Conservation (phyloP, 805 yeast species). For the Candida chauliodis region DNA sequence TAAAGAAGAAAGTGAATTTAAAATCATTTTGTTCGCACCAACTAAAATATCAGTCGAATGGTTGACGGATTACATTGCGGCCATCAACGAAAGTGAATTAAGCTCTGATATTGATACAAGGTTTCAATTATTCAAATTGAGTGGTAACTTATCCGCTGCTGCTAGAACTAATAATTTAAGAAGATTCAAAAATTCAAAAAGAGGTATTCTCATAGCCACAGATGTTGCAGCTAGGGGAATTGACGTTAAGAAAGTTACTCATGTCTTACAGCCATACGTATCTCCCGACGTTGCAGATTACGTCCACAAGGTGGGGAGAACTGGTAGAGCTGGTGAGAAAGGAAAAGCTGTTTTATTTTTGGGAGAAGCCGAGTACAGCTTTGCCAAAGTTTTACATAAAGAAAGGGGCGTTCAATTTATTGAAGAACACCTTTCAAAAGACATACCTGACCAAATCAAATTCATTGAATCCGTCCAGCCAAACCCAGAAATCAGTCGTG, state of each 20-base stretch:
- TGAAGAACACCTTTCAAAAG: conserved; percentile 37
- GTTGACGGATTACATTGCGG: conserved; percentile 39
- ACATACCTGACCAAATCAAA: conserved; percentile 22
- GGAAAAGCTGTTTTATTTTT: conserved; percentile 69
- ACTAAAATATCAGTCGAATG: conserved; percentile 68
- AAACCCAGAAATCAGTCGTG: conserved; percentile 19
- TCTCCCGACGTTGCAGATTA: conserved; percentile 74
- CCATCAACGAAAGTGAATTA: conserved; percentile 1
- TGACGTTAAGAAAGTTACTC: conserved; percentile 86
- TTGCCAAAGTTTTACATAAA: conserved; percentile 43
- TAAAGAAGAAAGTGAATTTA: conserved; percentile 45
- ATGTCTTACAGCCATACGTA: conserved; percentile 81
- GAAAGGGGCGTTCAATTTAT: conserved; percentile 54
- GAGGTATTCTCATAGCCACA: conserved; percentile 72
- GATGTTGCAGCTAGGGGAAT: conserved; percentile 97
- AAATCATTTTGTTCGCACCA: conserved; percentile 80
- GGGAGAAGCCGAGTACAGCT: conserved; percentile 55
- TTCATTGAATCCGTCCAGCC: conserved; percentile 14
- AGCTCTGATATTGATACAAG: not conserved
- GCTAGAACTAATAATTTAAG: conserved; percentile 60
- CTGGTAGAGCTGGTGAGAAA: conserved; percentile 84
- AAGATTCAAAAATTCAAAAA: conserved; percentile 42
- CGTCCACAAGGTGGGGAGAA: conserved; percentile 92
- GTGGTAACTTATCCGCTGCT: conserved; percentile 72
- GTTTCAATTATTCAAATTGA: conserved; percentile 22